These are phyloP conservation scores for Panaeolus papilionaceus DNA, from an alignment of 768 basidiomycete genomes.

Conservation along the genomic window DNA sequence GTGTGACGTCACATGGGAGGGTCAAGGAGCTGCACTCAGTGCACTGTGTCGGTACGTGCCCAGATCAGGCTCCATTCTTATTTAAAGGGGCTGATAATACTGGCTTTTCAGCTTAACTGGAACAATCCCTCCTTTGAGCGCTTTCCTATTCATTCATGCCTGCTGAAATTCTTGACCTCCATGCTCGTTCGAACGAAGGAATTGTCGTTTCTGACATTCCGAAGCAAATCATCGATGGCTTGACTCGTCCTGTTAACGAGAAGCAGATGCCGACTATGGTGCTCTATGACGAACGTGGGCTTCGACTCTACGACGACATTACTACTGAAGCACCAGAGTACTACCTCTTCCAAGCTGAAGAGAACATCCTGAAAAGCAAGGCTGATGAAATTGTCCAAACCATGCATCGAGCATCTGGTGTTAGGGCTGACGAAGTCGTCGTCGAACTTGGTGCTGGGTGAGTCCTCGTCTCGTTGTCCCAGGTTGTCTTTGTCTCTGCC, in stretches of 20 bases:
- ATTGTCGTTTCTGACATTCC: conserved; percentile 43
- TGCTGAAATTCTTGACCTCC: conserved; percentile 59
- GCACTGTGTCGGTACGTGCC: background rate
- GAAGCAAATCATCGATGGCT: conserved; percentile 58
- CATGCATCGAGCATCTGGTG: conserved; percentile 61
- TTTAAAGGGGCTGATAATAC: conserved; percentile 2
- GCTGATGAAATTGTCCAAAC: conserved; percentile 75
- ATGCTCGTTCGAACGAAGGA: conserved; percentile 39
- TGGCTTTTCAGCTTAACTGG: background rate
- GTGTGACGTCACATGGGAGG: conserved; percentile 4
- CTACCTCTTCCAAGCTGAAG: conserved; percentile 90
- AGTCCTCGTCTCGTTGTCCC: conserved; percentile 38
- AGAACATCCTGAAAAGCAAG: conserved; percentile 78
- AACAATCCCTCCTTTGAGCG: conserved; percentile 10
- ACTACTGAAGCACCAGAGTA: conserved; percentile 83
- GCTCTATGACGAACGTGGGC: conserved; percentile 86
- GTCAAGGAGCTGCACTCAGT: background rate
- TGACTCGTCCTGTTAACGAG: conserved; percentile 56
- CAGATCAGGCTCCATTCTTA: conserved; percentile 13
- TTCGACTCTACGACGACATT: conserved; percentile 86
- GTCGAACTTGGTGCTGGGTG: conserved; percentile 96
- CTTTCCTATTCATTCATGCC: conserved; percentile 37
- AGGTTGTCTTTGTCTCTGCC: background rate
- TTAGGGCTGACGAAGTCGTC: conserved; percentile 41
- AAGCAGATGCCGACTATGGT: conserved; percentile 82